Evolutionary conservation across 106 monocot species (phyloP), one percentile per base, ranked within the genome.

Genomic region (Allium sativum): DNA sequence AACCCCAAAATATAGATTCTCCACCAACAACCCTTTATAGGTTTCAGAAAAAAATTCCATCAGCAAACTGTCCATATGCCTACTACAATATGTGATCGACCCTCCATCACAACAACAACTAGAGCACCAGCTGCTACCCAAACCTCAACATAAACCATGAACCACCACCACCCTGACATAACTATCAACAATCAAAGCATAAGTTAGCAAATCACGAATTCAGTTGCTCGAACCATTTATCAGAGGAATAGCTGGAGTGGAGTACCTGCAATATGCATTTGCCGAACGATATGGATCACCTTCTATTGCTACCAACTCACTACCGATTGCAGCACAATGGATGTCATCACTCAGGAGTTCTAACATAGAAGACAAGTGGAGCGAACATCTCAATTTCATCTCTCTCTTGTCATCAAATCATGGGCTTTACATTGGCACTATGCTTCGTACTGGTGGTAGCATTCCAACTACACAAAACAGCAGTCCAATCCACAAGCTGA

Each of bases 251-350:
- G 82, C 79, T 11, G 98, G 98, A 51, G 18, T 84, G 50, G 98
- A 92, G 40, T 98, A 92, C 64, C 61, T 98, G 71, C 84, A 77
- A 64, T 85, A 88, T 64, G 82, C 92, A 70, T 98, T 98, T 70
- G 20, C 60, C 56, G 82, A 88, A 44, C 82, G 82, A 14, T 85
- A 85, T 75, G 92, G 98, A 19, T 65, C 80, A 48, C 76, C 87
- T 17, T 50, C 65, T 52, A 53, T 55, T 56, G 88, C 85, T 58
- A 51, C 61, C 17, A 52, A 22, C 10, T 71, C 76, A 42, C 73
- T 98, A 13, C 85, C 84, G 12, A 22, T 78, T 16, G 92, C 98
- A 40, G 46, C 52, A 18, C 71, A 70, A 50, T 98, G 98, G 98
- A 62, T 85, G 22, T 81, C 85, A 43, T 61, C 78, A 44, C 3